Base-by-base conservation (phyloP, 108 stramenopile genomes). In the Cyclotella choctawhatcheeana region DNA sequence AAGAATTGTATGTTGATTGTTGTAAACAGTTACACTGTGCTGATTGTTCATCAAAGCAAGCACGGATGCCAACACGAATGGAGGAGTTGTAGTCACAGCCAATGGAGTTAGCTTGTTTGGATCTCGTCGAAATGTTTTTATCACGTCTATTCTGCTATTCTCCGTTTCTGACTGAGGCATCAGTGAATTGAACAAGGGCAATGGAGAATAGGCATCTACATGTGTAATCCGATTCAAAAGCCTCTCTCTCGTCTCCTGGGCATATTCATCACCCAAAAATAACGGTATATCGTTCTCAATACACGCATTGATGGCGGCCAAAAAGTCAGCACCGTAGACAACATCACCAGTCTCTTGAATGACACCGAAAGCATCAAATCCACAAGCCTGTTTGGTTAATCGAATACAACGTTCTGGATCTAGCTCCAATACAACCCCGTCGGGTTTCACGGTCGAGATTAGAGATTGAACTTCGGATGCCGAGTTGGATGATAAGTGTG, bases 221-320 rank as follows among this genome's bases (percentile, higher is more conserved):
- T 67, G 52, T 33, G 80, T 27, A 30, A 81, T 7, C 44, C 69
- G 44, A 20, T 71, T 27, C 12, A 68, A 3, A 5, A 85, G 69
- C 37, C 85, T 61, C 16, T 34, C 34, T 73, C 58, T 64, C 1
- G 85, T 85, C 48, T 83, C 85, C 34, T 77, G 70, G 0, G 71
- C 59, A 62, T 81, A 83, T 71, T 85, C 85, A 66, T 85, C 85
- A 13, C 85, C 85, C 10, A 83, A 43, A 73, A 85, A 85, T 14
- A 85, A 44, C 1, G 85, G 85, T 48, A 85, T 77, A 47, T 85
- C 82, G 56, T 77, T 44, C 32, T 76, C 64, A 44, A 77, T 74
- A 33, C 82, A 76, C 8, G 85, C 43, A 44, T 71, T 71, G 18
- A 85, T 67, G 0, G 85, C 85, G 17, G 85, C 64, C 16, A 83